Base-by-base conservation (phyloP, 257 asterid genomes). In the Solanum acaule region DNA sequence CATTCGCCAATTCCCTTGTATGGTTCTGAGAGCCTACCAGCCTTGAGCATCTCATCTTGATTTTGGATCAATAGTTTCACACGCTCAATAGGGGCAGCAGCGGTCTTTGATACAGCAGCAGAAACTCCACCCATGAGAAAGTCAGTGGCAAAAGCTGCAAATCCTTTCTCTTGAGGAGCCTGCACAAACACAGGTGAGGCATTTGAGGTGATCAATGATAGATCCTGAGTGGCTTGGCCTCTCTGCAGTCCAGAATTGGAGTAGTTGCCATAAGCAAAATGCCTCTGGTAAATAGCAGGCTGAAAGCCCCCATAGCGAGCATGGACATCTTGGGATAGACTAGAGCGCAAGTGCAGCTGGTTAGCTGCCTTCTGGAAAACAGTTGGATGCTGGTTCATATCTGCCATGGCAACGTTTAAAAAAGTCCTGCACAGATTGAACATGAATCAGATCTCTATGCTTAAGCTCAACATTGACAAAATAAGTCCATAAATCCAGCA, bases 41-140 rank as follows among this genome's bases (percentile, higher is more conserved):
- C 4, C 92, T 94, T 96, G 68, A 96, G 85, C 98, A 96, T 95
- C 87, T 96, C 99, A 83, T 96, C 99, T 89, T 96, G 99, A 91
- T 96, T 96, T 85, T 96, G 99, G 87, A 96, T 96, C 95, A 96
- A 90, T 83, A 96, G 99, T 94, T 96, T 96, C 61, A 96, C 97
- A 68, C 99, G 98, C 91, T 96, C 99, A 27, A 96, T 94, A 13
- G 99, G 99, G 14, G 99, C 99, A 63, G 98, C 99, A 78, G 98
- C 98, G 37, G 99, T 96, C 82, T 96, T 96, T 1, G 99, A 96
- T 82, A 96, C 98, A 84, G 99, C 99, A 79, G 98, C 99, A 34
- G 99, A 96, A 85, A 96, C 99, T 77, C 98, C 99, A 71, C 99
- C 99, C 99, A 96, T 96, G 68, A 96, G 95, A 84, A 96, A 96